A percentile compares a stretch with the other conserved stretches of the same genome.
These are phyloP conservation scores for Suillus occidentalis DNA, from an alignment of 768 basidiomycete species.

Conservation along the genomic window DNA sequence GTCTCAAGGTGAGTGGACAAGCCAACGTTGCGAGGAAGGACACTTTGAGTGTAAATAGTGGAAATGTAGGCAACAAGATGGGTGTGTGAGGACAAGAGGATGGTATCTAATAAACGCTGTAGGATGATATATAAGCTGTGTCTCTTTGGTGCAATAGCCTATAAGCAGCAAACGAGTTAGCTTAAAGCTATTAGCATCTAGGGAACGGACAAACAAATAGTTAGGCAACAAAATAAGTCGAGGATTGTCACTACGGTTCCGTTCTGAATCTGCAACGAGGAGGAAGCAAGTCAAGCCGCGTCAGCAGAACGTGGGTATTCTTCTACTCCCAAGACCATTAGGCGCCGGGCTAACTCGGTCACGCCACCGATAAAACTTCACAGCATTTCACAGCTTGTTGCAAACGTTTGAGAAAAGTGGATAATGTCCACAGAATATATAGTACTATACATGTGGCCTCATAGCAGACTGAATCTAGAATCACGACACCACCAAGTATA, in stretches of 20 bases:
- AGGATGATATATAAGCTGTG: conserved; percentile 26
- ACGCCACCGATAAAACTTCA: conserved; percentile 30
- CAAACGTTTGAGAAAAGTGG: not conserved
- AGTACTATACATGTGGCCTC: not conserved
- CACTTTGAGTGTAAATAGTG: conserved; percentile 14
- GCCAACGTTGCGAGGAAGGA: conserved; percentile 38
- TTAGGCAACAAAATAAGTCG: not conserved
- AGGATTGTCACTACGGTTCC: not conserved
- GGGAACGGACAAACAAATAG: not conserved
- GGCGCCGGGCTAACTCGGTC: conserved; percentile 15
- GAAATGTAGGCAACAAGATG: conserved; percentile 23
- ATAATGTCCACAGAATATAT: not conserved
- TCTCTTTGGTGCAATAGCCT: conserved; percentile 15
- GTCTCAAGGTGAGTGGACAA: conserved; percentile 28
- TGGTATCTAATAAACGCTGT: conserved; percentile 13
- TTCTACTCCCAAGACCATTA: conserved; percentile 15
- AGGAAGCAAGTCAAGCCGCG: conserved; percentile 38
- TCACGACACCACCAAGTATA: conserved; percentile 42
- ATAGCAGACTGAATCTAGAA: not conserved
- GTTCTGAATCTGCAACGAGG: conserved; percentile 14
- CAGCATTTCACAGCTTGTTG: not conserved
- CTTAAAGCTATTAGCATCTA: not conserved
- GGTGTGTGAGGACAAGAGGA: conserved; percentile 19
- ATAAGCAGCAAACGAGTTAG: conserved; percentile 1
- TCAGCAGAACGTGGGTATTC: conserved; percentile 31